Percentiles rank a stretch among this genome's conserved stretches.
These are phyloP conservation scores for Ceratocystis huliohia DNA, from an alignment of 2,329 filamentous ascomycete genomes.

Conservation along the genomic window DNA sequence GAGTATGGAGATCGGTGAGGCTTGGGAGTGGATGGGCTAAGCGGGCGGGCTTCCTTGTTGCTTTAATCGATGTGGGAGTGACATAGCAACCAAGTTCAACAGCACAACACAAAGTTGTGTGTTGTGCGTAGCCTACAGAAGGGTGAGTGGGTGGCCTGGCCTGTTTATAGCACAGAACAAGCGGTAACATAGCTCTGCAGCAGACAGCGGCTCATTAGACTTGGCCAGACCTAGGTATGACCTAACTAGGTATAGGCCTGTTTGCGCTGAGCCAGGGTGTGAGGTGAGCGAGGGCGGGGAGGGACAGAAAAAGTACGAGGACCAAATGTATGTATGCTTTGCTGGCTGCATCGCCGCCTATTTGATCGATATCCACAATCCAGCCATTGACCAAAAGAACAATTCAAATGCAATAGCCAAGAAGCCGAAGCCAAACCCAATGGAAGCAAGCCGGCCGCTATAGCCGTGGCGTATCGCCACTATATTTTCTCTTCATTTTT, in stretches of 20 bases:
- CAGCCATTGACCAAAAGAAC: constrained; percentile 11
- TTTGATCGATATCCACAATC: neutral
- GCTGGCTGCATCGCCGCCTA: constrained; percentile 9
- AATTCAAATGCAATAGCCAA: constrained; percentile 10
- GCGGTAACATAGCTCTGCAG: neutral
- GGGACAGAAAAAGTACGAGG: constrained; percentile 12
- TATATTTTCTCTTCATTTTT: neutral
- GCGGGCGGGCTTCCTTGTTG: constrained; percentile 8
- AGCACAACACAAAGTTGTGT: neutral
- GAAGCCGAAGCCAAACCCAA: neutral
- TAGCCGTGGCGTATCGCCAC: neutral
- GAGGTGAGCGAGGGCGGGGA: constrained; percentile 11
- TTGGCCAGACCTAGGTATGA: constrained; percentile 9
- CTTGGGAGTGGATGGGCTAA: constrained; percentile 7
- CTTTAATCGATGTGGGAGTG: constrained; percentile 7
- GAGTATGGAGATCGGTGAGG: constrained; percentile 15
- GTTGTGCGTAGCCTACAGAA: neutral
- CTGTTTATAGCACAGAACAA: neutral
- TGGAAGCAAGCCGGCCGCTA: neutral
- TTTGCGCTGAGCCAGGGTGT: constrained; percentile 9
- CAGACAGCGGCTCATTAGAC: neutral
- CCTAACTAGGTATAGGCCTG: constrained; percentile 17
- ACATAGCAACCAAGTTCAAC: constrained; percentile 4
- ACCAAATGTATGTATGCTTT: constrained; percentile 11
- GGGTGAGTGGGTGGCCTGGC: neutral